Evolutionary conservation across 1,284 basidiomycete genomes (phyloP), one percentile per base, ranked within the genome.

Genomic region (Agroathelia rolfsii): DNA sequence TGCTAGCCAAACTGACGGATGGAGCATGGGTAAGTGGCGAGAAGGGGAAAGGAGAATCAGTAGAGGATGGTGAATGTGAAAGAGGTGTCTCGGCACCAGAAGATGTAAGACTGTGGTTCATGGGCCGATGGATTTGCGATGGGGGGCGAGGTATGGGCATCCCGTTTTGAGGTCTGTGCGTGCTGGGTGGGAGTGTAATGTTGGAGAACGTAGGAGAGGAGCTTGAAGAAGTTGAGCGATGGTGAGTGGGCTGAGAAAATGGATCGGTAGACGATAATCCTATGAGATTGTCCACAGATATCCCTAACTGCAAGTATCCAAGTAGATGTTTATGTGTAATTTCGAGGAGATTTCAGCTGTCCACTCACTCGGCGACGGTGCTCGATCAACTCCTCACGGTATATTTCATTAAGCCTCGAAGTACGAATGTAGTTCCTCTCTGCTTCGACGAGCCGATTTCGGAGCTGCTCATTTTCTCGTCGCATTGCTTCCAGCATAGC

Each of bases 361-460:
- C n/a, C 5, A 66, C 81, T 57, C 52, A 85, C 83, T 51, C 81
- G 59, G 46, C 73, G 60, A 36, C 84, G 58, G 49, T 82, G 73
- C 27, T 82, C 75, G 38, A 87, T 76, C 38, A 87, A 55, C 52
- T 87, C 83, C 52, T 85, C 81, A 19, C 82, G 63, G 47, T 86
- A 87, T 3, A 84, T 66, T 45, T 87, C 83, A 41, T 85, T 86
- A 47, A 85, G 53, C 42, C 82, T 57, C 34, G 72, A 64, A 33
- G 83, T 66, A 18, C 77, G 69, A 39, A 82, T 67, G 48, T 75
- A 85, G 41, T 83, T 78, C 37, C 78, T 56, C 53, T 87, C 84
- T 3, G 74, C 76, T 28, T 78, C 76, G 5, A 72, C 72, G 29
- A 87, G 48, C 35, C 72, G 59, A 33, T 51, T 64, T 30, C 83